Evolutionary conservation across 306 rosid genomes (phyloP), one percentile per base, ranked within the genome.

Genomic region (Hippophae rhamnoides): DNA sequence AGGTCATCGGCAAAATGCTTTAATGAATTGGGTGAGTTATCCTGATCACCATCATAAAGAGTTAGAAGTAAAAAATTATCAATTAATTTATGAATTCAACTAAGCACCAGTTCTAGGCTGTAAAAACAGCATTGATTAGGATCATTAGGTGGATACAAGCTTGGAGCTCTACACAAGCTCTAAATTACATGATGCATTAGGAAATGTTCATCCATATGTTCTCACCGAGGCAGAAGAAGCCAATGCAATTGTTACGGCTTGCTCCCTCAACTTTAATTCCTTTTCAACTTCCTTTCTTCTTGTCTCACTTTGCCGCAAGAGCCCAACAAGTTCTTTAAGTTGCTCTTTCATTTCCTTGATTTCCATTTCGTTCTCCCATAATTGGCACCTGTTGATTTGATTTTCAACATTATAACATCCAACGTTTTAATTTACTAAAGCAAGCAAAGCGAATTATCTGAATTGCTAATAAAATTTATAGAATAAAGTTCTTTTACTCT

Each of bases 331-430:
- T 76, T 93, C 99, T 75, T 82, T 93, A 53, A 93, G 89, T 76
- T 93, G 99, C 77, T 93, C 99, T 72, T 93, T 82, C 90, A 93
- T 93, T 84, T 93, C 99, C 85, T 83, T 86, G 59, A 77, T 76
- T 83, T 93, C 99, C 62, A 77, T 72, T 54, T 89, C 99, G 71
- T 84, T 86, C 81, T 86, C 99, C 99, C 99, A 93, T 56, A 82
- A 70, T 57, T 89, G 97, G 72, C 95, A 93, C 81, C 99, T 93
- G 74, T 63, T 68, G 38, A 31, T 75, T 64, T 58, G 49, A 66
- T 55, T 31, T 42, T 72, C 63, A 61, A 50, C 66, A 72, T 62
- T 62, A 71, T 56, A 61, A 56, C 5, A 4, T 31, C 38, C 38
- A 31, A 31, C 3, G 2, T 31, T 31, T 31, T 31, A 31, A 31